Conservation (phyloP, 139 green algal species). For the Mesostigma viride region DNA sequence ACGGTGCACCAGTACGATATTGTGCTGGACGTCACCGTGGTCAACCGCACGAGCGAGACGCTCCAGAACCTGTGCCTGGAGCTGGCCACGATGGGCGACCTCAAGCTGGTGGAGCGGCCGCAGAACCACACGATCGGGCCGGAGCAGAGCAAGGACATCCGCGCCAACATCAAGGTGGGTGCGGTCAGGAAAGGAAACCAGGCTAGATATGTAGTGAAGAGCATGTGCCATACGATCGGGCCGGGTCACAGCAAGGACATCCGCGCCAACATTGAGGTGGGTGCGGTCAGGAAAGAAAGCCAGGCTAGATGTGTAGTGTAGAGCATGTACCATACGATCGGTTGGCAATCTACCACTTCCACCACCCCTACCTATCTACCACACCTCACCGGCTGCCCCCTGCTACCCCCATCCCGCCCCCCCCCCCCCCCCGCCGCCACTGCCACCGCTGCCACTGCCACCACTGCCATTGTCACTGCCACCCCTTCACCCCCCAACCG, state of each 20-base stretch:
- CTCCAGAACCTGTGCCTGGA: conserved; percentile 88
- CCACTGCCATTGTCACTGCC: too few relatives aligned
- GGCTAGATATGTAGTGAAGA: background rate
- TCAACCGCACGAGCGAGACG: conserved; percentile 72
- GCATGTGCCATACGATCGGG: conserved; percentile 59
- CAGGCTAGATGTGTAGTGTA: background rate
- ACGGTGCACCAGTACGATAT: conserved; percentile 88
- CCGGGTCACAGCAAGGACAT: conserved; percentile 62
- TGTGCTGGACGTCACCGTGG: conserved; percentile 87
- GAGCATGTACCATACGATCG: conserved; percentile 57
- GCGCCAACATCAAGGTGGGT: conserved; percentile 86
- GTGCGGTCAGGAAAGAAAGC: background rate
- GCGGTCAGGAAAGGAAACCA: background rate
- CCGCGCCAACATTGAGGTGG: conserved; percentile 87
- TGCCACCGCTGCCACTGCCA: too few relatives aligned
- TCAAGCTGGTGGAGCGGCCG: conserved; percentile 95
- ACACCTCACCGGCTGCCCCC: too few relatives aligned
- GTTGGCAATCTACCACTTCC: too few relatives aligned
- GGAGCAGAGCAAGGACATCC: conserved; percentile 60
- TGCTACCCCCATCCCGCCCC: too few relatives aligned
- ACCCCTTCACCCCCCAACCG: too few relatives aligned
- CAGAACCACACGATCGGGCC: conserved; percentile 81
- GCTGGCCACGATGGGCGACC: conserved; percentile 95
- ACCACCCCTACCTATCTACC: too few relatives aligned
- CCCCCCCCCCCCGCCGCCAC: too few relatives aligned